Evolutionary conservation across 164 flowering plant species (phyloP), one percentile per base, ranked within the genome.

Genomic region (Aristolochia contorta): DNA sequence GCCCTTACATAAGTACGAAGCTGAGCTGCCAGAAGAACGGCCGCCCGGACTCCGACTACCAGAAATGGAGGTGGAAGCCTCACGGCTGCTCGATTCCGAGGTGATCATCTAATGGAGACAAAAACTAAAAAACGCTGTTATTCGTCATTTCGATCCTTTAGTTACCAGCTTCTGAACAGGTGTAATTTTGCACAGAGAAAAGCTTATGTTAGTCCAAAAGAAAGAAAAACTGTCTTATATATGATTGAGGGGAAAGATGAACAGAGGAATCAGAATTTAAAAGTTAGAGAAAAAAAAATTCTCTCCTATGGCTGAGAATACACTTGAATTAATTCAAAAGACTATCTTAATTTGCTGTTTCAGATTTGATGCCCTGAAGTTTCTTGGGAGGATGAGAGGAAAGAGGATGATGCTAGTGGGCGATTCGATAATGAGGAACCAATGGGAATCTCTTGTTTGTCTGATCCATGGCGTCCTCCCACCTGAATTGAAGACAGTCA

Each of bases 381-480:
- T 91, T 75, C 88, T 91, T 16, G 93, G 79, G 32, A 86, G 67
- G 51, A 86, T 88, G 87, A 80, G 94, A 70, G 81, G 69, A 74
- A 88, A 84, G 62, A 86, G 97, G 65, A 79, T 91, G 57, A 83
- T 91, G 91, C 73, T 91, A 48, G 94, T 91, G 0, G 97, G 97
- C 1, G 97, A 91, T 78, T 91, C 96, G 10, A 91, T 88, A 27
- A 82, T 82, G 78, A 87, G 96, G 69, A 91, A 83, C 70, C 97
- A 91, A 50, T 91, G 93, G 96, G 97, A 91, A 55, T 87, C 93
- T 58, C 86, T 91, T 16, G 89, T 86, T 6, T 91, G 96, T 71
- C 73, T 91, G 23, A 78, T 87, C 33, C 85, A 87, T 63, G 80
- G 59, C 43, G 87, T 81, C 53, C 53, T 85, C 48, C 91, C 91